Evolutionary conservation across 306 rosid genomes (phyloP).

Genomic region (Rubus parviflorus): DNA sequence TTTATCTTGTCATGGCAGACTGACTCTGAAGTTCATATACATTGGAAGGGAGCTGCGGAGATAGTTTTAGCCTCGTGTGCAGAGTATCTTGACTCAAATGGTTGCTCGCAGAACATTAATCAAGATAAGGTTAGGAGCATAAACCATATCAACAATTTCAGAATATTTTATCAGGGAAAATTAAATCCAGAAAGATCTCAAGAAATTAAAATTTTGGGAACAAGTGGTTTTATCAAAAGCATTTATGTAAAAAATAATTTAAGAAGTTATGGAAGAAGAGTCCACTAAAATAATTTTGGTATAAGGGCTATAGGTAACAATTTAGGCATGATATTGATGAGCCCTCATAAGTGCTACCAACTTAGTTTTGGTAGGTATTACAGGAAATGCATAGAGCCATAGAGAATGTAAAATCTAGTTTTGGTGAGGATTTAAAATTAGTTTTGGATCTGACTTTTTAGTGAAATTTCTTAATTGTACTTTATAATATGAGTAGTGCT

Average conservation of each 20-base stretch:
- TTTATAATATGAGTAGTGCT: too few species aligned
- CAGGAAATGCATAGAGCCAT: not conserved
- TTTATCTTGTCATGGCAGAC: conserved; percentile 45
- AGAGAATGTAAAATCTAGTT: not conserved
- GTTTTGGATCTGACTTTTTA: too few species aligned
- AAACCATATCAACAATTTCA: not conserved
- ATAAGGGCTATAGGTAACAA: not conserved
- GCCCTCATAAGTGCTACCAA: not conserved
- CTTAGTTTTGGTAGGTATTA: not conserved
- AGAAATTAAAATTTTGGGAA: conserved; percentile 19
- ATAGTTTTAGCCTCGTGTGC: conserved; percentile 70
- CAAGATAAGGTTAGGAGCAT: conserved; percentile 60
- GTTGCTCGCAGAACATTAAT: conserved; percentile 52
- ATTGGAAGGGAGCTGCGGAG: conserved; percentile 99
- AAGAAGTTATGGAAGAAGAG: conserved; percentile 1
- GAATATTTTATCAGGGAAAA: not conserved
- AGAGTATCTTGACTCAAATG: conserved; percentile 68
- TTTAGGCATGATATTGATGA: not conserved
- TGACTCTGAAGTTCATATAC: conserved; percentile 69
- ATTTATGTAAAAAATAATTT: not conserved
- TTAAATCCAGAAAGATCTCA: conserved; percentile 22
- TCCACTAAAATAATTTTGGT: not conserved
- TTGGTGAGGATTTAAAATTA: too few species aligned
- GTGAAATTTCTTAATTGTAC: too few species aligned
- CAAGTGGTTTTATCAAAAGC: not conserved